Evolutionary conservation across 352 stramenopile species (phyloP).

Genomic region (Phytophthora litchii): DNA sequence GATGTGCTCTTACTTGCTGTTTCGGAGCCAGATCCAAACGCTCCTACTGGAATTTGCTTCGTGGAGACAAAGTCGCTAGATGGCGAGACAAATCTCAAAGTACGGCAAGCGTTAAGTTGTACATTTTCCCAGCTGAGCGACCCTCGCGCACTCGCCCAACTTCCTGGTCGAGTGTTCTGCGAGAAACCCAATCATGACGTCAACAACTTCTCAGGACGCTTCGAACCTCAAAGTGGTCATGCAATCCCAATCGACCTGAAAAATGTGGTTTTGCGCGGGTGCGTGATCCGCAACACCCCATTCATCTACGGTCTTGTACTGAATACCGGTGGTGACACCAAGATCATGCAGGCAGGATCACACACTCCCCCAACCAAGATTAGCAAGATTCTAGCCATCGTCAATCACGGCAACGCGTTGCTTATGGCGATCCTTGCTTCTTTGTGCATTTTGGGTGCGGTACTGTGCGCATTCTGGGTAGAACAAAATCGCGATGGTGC

Average conservation of each 20-base stretch:
- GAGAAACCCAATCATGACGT: slow-evolving; percentile 90
- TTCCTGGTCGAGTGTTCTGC: slow-evolving; percentile 72
- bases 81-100: slow-evolving; percentile 88
- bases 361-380: slow-evolving; percentile 72
- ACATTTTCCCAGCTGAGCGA: slow-evolving; percentile 86
- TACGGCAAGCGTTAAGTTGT: slow-evolving; percentile 80
- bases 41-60: slow-evolving; percentile 82
- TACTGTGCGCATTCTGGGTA: slow-evolving; percentile 78
- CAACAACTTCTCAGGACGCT: slow-evolving; percentile 84
- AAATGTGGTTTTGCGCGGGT: slow-evolving; percentile 81
- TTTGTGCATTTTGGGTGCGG: slow-evolving; percentile 75
- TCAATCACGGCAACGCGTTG: slow-evolving; percentile 79
- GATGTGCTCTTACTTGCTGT: slow-evolving; percentile 84
- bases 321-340: slow-evolving; percentile 85
- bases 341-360: slow-evolving; percentile 87
- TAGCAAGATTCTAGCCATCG: slow-evolving; percentile 86
- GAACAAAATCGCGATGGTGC: slow-evolving; percentile 54
- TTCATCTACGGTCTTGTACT: slow-evolving; percentile 83
- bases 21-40: slow-evolving; percentile 59
- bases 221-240: slow-evolving; percentile 73
- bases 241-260: slow-evolving; percentile 88
- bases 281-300: slow-evolving; percentile 84
- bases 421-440: slow-evolving; percentile 73
- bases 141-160: slow-evolving; percentile 60
- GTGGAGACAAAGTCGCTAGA: slow-evolving; percentile 89